Evolutionary conservation across 148 eudicot genomes (phyloP), one percentile per base, ranked within the genome.

Genomic region (Polygonum maritimum): DNA sequence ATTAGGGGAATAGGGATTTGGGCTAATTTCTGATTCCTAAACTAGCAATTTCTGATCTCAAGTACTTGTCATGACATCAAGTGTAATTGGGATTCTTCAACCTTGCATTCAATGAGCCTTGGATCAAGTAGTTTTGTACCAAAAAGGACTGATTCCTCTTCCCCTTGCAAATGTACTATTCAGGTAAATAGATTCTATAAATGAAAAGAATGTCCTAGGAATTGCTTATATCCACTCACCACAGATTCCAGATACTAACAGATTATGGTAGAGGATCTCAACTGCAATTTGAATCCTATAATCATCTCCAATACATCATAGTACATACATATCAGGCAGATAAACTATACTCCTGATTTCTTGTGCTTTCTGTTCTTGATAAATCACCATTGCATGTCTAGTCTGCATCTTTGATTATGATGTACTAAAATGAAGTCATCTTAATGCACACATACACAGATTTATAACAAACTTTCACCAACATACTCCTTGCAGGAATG

Each of bases 401-500:
- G 4, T 12, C 5, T 22, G 13, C 36, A 22, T 63, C 14, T 21
- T 63, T 63, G 69, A 63, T 63, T 63, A 26, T 11, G 69, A 63
- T 21, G 69, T 44, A 44, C 47, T 44, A 44, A 1, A 44, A 7
- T 44, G 47, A 44, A 44, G 47, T 10, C 0, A 40, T 40, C 44
- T 40, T 40, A 40, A 40, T 40, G 5, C 44, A 40, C 44, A 40
- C 44, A 26, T 26, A 40, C 44, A 40, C 6, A 40, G 44, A 40
- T 44, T 6, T 44, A 44, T 44, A 44, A 44, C 47, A 44, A 6
- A 1, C 47, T 44, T 40, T 72, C 22, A 45, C 44, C 45, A 41
- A 21, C 10, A 72, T 4, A 41, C 19, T 45, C 16, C 13, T 72
- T 48, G 38, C 75, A 72, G 75, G 75, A 48, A 90, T 90, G 92